These are phyloP conservation scores for Blastocladiella emersonii DNA, from an alignment of 371 early-diverging fungal genomes.

Conservation along the genomic window DNA sequence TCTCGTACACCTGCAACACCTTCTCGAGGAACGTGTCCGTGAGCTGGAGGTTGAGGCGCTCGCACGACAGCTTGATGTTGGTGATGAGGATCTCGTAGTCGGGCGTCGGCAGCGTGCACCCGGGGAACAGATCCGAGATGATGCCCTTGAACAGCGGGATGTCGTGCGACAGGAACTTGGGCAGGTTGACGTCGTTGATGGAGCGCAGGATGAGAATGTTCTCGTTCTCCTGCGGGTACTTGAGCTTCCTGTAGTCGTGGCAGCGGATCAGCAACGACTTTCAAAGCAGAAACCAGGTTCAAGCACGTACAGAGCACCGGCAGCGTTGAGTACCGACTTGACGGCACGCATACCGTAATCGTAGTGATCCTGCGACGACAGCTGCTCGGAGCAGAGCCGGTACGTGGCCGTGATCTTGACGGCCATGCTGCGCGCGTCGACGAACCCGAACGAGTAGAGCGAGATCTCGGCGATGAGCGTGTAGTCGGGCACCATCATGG, in stretches of 20 bases:
- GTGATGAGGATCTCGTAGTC: conserved; percentile 31
- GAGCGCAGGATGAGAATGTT: conserved; percentile 37
- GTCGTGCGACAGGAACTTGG: conserved; percentile 31
- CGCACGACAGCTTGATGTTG: conserved; percentile 22
- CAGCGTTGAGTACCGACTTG: conserved; percentile 39
- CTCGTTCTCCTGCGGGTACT: conserved; percentile 26
- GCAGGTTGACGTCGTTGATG: conserved; percentile 37
- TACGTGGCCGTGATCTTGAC: conserved; percentile 45
- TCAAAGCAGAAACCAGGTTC: background rate
- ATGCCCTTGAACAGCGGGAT: conserved; percentile 46
- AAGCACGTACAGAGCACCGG: conserved; percentile 27
- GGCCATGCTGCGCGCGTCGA: conserved; percentile 33
- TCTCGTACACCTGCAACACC: conserved; percentile 43
- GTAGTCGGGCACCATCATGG: conserved; percentile 50
- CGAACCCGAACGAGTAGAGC: conserved; percentile 41
- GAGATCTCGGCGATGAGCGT: conserved; percentile 43
- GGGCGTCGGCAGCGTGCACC: conserved; percentile 29
- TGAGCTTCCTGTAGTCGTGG: conserved; percentile 17
- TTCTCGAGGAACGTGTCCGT: conserved; percentile 32
- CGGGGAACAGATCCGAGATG: conserved; percentile 43
- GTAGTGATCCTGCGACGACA: conserved; percentile 46
- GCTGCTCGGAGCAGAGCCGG: conserved; percentile 38
- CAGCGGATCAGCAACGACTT: too few relatives aligned
- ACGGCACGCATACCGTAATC: conserved; percentile 46
- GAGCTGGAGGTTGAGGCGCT: conserved; percentile 24